phyloP scores from a whole-genome alignment of 2,329 filamentous ascomycete genomes.

The Beauveria caledonica region DNA sequence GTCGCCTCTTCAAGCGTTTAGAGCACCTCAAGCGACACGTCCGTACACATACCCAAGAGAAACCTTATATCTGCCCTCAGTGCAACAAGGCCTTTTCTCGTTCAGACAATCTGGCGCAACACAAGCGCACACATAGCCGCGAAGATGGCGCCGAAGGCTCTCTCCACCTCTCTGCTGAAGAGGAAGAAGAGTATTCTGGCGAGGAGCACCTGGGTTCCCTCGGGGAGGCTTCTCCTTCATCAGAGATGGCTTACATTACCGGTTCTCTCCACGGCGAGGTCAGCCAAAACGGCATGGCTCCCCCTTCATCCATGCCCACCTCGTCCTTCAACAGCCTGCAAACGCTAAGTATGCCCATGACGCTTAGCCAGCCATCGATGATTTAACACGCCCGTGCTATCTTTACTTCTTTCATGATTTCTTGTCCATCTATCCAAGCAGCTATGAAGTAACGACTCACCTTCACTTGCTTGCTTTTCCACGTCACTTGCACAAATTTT shows the following conservation, averaged over 20 bases:
- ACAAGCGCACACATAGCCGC: conserved; percentile 69
- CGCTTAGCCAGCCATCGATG: conserved; percentile 47
- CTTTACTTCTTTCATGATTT: background rate
- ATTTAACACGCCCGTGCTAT: conserved; percentile 25
- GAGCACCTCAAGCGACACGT: conserved; percentile 98
- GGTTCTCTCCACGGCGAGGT: conserved; percentile 39
- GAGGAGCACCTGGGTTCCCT: conserved; percentile 77
- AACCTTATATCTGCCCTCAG: conserved; percentile 93
- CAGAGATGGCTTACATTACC: conserved; percentile 55
- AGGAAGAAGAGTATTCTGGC: conserved; percentile 73
- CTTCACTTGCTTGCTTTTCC: conserved; percentile 14
- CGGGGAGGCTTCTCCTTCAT: conserved; percentile 69
- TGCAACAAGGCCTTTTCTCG: conserved; percentile 98
- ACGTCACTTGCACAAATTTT: background rate
- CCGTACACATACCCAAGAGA: conserved; percentile 97
- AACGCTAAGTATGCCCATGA: conserved; percentile 57
- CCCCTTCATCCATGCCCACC: conserved; percentile 17
- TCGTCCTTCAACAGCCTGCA: conserved; percentile 49
- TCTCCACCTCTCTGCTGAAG: conserved; percentile 67
- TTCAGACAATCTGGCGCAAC: conserved; percentile 98
- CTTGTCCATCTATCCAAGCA: conserved; percentile 1
- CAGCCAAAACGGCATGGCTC: conserved; percentile 24
- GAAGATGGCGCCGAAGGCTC: conserved; percentile 50
- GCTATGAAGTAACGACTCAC: conserved; percentile 12
- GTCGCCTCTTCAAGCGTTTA: conserved; percentile 94